Evolutionary conservation across 225 moss, liverwort and hornwort genomes (phyloP), one percentile per base, ranked within the genome.

Genomic region (Neckera pumila): DNA sequence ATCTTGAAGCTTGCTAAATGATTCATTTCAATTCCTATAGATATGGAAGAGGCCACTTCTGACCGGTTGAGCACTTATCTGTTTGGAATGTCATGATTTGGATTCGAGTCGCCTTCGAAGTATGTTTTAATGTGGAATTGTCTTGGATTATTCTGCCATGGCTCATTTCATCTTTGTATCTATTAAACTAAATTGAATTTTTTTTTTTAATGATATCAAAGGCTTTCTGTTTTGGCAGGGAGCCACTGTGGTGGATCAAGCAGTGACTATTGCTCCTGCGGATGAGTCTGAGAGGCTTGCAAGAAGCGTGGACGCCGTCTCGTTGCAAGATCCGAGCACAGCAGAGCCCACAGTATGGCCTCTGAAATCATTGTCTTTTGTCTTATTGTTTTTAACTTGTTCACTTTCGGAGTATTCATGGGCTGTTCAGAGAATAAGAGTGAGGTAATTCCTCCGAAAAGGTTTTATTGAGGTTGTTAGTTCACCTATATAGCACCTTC

Each of bases 211-310:
- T 36, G 62, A 60, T 25, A 45, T 26, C 22, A 11, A 31, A 86
- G 42, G 57, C 16, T 65, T 43, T 77, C 13, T 85, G 56, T 43
- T 38, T 63, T 92, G 82, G 82, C 92, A 98, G 98, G 98, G 98
- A 95, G 97, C 96, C 34, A 98, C 95, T 85, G 95, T 98, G 87
- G 98, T 98, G 70, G 98, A 97, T 93, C 95, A 98, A 91, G 86
- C 98, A 67, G 98, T 98, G 82, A 98, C 90, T 73, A 98, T 98
- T 62, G 93, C 94, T 85, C 96, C 93, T 40, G 94, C 93, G 64
- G 95, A 93, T 86, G 98, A 96, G 56, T 96, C 96, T 59, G 94
- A 96, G 77, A 90, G 92, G 67, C 95, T 92, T 89, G 91, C 98
- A 56, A 88, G 88, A 88, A 85, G 85, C 61, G 87, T 90, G 76